Conservation (phyloP, 2,329 filamentous ascomycete species). For the Fusarium albosuccineum region DNA sequence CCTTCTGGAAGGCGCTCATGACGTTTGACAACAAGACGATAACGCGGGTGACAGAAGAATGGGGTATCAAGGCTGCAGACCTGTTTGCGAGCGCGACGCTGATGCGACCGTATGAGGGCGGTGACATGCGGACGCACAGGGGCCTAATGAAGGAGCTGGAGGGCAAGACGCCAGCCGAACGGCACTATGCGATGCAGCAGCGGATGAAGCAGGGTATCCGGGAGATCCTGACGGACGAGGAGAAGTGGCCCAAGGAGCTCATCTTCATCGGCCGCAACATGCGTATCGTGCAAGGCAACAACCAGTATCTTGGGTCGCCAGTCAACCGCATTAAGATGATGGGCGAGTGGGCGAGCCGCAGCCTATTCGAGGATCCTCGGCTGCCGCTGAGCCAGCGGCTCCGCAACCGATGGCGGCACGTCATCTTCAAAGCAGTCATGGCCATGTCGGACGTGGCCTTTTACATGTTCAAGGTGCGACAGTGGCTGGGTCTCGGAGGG, state of each 20-base stretch:
- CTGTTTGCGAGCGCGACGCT: slow-evolving; percentile 93
- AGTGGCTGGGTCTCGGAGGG: slow-evolving; percentile 80
- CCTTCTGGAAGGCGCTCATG: slow-evolving; percentile 94
- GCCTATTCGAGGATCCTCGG: slow-evolving; percentile 80
- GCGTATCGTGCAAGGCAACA: slow-evolving; percentile 93
- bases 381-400: slow-evolving; percentile 73
- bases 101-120: slow-evolving; percentile 90
- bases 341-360: slow-evolving; percentile 87
- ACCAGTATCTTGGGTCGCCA: slow-evolving; percentile 88
- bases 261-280: slow-evolving; percentile 94
- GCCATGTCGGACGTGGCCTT: slow-evolving; percentile 84
- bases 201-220: slow-evolving; percentile 78
- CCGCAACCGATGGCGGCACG: slow-evolving; percentile 78
- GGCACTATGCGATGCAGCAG: slow-evolving; percentile 91
- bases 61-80: slow-evolving; percentile 91
- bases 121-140: slow-evolving; percentile 75
- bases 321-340: slow-evolving; percentile 96
- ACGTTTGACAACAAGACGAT: slow-evolving; percentile 92
- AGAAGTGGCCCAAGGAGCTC: slow-evolving; percentile 89
- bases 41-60: slow-evolving; percentile 76
- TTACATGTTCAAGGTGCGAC: slow-evolving; percentile 82
- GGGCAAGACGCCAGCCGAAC: slow-evolving; percentile 72
- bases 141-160: slow-evolving; percentile 75
- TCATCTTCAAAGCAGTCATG: slow-evolving; percentile 85
- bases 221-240: slow-evolving; percentile 83